Evolutionary conservation across 495 filamentous ascomycete species (phyloP), one percentile per base, ranked within the genome.

Genomic region (Hamigera avellanea): DNA sequence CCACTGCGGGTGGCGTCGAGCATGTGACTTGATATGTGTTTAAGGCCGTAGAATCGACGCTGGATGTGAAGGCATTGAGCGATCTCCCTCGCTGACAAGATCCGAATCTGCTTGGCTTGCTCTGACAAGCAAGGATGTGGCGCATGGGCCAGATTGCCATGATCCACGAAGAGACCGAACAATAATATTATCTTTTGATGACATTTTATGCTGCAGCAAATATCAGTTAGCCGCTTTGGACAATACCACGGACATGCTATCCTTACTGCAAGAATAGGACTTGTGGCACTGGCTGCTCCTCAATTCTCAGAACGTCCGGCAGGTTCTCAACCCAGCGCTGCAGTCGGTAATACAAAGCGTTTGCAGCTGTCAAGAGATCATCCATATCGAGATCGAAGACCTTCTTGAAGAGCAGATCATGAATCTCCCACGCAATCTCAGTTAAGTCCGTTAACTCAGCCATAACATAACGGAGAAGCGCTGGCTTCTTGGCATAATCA

Each of bases 181-280:
- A 62, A 42, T 8, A 32, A 25, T 10, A 61, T 50, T 14, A 46
- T 50, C 1, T 39, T 40, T 16, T 59, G 45, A 23, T 57, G 41
- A 17, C 36, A 61, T 32, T 49, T 52, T 13, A 62, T 47, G 35
- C 61, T 64, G 40, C 12, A 39, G 1, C 12, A 17, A 9, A 33
- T 40, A 32, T 41, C 19, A 8, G 26, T 50, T 39, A 42, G n/a
- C n/a, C n/a, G n/a, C n/a, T n/a, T n/a, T n/a, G n/a, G n/a, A n/a
- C n/a, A n/a, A n/a, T n/a, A n/a, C n/a, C n/a, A n/a, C n/a, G n/a
- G n/a, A n/a, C n/a, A n/a, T n/a, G n/a, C n/a, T n/a, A n/a, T 17
- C 8, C 61, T 59, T 55, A 67, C 63, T 57, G 54, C 35, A 64
- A 31, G 19, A 57, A 45, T 12, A 67, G 34, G 9, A 62, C 23